Evolutionary conservation across 2,329 filamentous ascomycete genomes (phyloP), one percentile per base, ranked within the genome.

Genomic region (Penicillium crustosum): DNA sequence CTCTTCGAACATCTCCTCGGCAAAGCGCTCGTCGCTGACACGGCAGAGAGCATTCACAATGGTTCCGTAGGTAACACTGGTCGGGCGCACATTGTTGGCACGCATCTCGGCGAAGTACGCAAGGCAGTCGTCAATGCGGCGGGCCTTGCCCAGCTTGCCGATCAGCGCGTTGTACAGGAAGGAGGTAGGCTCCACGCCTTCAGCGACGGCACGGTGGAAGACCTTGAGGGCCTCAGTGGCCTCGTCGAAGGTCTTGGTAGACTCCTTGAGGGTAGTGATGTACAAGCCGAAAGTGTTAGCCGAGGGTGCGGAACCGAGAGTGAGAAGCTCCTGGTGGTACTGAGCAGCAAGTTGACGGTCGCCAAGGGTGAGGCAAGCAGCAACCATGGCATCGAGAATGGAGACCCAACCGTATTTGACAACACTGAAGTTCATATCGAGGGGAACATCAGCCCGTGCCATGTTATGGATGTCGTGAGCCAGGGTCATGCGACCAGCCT

Each of bases 41-140:
- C 94, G 90, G 82, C 93, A 97, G 15, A 99, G 85, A 25, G 94
- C 94, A 68, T 99, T 99, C 78, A 99, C 93, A 68, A 99, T 93
- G 13, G 94, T 99, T 61, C 94, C 94, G 69, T 99, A 99, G 0
- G 94, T 99, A 57, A 99, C 94, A 49, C 92, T 97, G 0, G 94
- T 99, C 2, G 94, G 94, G 68, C 93, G 93, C 71, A 99, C 93
- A 55, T 91, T 90, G 49, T 95, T 85, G 57, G 86, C 86, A 68
- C 94, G 90, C 94, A 99, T 99, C 80, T 97, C 94, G 27, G 90
- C 89, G 76, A 99, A 99, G 82, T 97, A 97, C 75, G 94, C 95
- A 25, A 99, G 85, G 72, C 93, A 97, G 79, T 99, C 94, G 67
- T 99, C 94, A 63, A 99, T 97, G 60, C 94, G 92, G 53, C 94